Conservation (phyloP, 2,329 filamentous ascomycete species). For the Xylaria sp. region DNA sequence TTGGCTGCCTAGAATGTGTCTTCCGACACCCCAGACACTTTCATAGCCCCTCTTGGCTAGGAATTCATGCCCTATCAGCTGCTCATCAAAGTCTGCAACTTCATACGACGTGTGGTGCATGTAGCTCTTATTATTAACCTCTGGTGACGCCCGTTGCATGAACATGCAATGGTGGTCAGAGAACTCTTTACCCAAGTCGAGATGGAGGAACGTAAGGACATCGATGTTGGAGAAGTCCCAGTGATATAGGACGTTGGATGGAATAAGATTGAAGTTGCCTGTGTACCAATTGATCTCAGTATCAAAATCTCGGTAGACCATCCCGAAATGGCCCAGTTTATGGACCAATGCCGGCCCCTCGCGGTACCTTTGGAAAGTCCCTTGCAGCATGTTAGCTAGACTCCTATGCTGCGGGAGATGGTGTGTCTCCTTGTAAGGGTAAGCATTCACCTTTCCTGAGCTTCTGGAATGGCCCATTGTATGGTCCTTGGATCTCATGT, state of each 20-base stretch:
- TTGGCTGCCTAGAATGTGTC: constrained; percentile 62
- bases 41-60: constrained; percentile 56
- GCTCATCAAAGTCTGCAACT: constrained; percentile 63
- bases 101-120: constrained; percentile 63
- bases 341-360: constrained; percentile 42
- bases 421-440: no score
- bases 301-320: constrained; percentile 42
- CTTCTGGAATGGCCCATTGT: constrained; percentile 31
- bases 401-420: neutral
- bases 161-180: constrained; percentile 62
- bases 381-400: constrained; percentile 13
- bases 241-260: constrained; percentile 36
- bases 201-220: constrained; percentile 51
- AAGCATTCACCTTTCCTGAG: constrained; percentile 19
- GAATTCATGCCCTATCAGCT: constrained; percentile 63
- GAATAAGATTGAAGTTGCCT: constrained; percentile 42
- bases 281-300: constrained; percentile 41
- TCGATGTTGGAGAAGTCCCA: constrained; percentile 31
- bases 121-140: constrained; percentile 42
- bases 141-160: constrained; percentile 41
- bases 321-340: constrained; percentile 42
- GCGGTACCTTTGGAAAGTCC: constrained; percentile 39
- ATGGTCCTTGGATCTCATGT: constrained; percentile 27
- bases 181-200: constrained; percentile 54
- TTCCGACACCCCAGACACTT: constrained; percentile 62